A percentile compares a stretch with the other conserved stretches of the same genome.
Evolutionary conservation across 192 early-diverging fungal species (phyloP).

Genomic region (Mycoemilia scoparia): DNA sequence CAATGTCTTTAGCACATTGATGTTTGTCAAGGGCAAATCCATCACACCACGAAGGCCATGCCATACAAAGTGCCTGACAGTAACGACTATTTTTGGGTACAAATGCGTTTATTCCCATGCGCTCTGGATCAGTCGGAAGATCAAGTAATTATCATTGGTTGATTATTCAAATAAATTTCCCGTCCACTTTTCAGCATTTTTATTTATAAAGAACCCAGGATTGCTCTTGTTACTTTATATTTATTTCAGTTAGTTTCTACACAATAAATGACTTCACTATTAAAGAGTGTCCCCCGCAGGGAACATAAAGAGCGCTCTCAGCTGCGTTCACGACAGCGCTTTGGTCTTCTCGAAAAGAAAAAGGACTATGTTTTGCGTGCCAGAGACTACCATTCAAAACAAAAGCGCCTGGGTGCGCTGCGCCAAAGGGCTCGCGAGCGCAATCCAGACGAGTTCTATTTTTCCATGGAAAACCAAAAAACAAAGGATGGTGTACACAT

Average conservation of each 20-base stretch:
- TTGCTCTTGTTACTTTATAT: not conserved
- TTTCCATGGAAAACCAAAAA: slow-evolving; percentile 79
- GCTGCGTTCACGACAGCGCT: slow-evolving; percentile 34
- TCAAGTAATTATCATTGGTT: too few species aligned
- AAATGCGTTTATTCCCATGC: too few species aligned
- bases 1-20: too few species aligned
- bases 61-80: too few species aligned
- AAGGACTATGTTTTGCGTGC: slow-evolving; percentile 97
- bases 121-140: too few species aligned
- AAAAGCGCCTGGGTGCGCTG: slow-evolving; percentile 68
- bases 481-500: slow-evolving; percentile 75
- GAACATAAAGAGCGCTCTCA: slow-evolving; percentile 84
- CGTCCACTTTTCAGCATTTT: too few species aligned
- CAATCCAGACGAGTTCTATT: slow-evolving; percentile 98
- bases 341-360: slow-evolving; percentile 86
- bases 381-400: slow-evolving; percentile 70
- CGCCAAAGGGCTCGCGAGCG: slow-evolving; percentile 64
- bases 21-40: too few species aligned
- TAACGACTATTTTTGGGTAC: too few species aligned
- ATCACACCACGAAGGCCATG: too few species aligned
- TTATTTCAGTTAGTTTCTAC: not conserved
- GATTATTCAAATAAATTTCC: too few species aligned
- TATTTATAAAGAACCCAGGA: too few species aligned
- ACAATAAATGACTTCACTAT: slow-evolving; percentile 39
- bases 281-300: slow-evolving; percentile 68